A percentile compares a stretch with the other conserved stretches of the same genome.
Evolutionary conservation across 1,139 yeast genomes (phyloP).

Genomic region (Taiozyma sp.): DNA sequence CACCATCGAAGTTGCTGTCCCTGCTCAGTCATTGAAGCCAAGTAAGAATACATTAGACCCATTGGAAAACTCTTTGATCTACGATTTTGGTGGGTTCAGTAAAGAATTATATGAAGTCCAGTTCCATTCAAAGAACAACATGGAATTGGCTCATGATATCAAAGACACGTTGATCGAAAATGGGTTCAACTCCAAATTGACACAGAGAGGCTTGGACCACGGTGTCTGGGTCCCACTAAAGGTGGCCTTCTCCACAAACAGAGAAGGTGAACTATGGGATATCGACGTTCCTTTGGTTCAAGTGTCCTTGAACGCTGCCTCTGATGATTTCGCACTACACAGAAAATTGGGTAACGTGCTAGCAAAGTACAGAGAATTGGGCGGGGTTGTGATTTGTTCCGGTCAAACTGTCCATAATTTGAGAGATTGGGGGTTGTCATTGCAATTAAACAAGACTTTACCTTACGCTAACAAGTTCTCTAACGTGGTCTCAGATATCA

Average conservation of each 20-base stretch:
- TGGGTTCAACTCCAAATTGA: slow-evolving; percentile 42
- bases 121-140: slow-evolving; percentile 47
- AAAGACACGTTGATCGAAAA: slow-evolving; percentile 34
- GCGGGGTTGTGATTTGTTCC: slow-evolving; percentile 54
- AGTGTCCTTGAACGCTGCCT: slow-evolving; percentile 47
- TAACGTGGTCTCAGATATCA: slow-evolving; percentile 33
- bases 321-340: slow-evolving; percentile 43
- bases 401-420: slow-evolving; percentile 83
- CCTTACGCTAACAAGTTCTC: slow-evolving; percentile 53
- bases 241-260: slow-evolving; percentile 54
- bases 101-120: slow-evolving; percentile 54
- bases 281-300: slow-evolving; percentile 59
- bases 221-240: slow-evolving; percentile 82
- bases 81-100: slow-evolving; percentile 76
- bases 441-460: slow-evolving; percentile 24
- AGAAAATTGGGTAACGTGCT: slow-evolving; percentile 54
- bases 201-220: slow-evolving; percentile 67
- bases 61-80: slow-evolving; percentile 38
- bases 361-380: slow-evolving; percentile 44
- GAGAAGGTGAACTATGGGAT: slow-evolving; percentile 30
- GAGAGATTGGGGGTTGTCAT: slow-evolving; percentile 39
- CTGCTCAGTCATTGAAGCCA: slow-evolving; percentile 18
- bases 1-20: slow-evolving; percentile 46
- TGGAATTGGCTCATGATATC: slow-evolving; percentile 40
- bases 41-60: slow-evolving; percentile 5